Evolutionary conservation across 345 rosid genomes (phyloP), one percentile per base, ranked within the genome.

Genomic region (Sonneratia caseolaris): DNA sequence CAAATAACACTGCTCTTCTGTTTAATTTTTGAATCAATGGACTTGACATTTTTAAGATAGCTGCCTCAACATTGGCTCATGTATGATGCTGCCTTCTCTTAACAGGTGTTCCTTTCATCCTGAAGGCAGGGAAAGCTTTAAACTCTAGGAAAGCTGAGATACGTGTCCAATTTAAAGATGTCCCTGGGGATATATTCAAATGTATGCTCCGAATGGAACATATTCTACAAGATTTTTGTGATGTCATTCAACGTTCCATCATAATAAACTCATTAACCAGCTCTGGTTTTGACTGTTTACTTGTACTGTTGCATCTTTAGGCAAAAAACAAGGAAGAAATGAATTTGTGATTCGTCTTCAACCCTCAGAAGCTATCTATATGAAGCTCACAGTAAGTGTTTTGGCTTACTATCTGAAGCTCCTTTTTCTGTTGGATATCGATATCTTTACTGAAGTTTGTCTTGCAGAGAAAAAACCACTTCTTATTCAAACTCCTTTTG

Each of bases 41-140:
- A 62, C 66, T 62, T 62, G 66, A 35, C 16, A 10, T 2, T 13
- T 62, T 53, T 18, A 53, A 53, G 22, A 53, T 53, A 53, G 7
- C 59, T 19, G 7, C 16, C 9, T 53, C 22, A 18, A 5, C 22
- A 21, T 53, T 21, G 22, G 22, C 5, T 53, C 59, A 18, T 8
- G 22, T 18, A 53, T 19, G 24, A 53, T 19, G 22, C 18, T 64
- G 68, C 49, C 38, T 37, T 76, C 68, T 49, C 55, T 82, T 71
- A 70, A 66, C 85, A 95, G 98, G 99, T 68, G 99, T 95, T 73
- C 99, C 99, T 57, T 95, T 92, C 75, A 87, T 95, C 71, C 74
- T 92, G 43, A 96, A 96, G 89, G 99, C 99, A 0, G 99, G 99
- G 74, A 96, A 96, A 83, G 99, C 99, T 71, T 77, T 96, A 76